Evolutionary conservation across 2,329 filamentous ascomycete species (phyloP).

Genomic region (Xylariaceae sp.): DNA sequence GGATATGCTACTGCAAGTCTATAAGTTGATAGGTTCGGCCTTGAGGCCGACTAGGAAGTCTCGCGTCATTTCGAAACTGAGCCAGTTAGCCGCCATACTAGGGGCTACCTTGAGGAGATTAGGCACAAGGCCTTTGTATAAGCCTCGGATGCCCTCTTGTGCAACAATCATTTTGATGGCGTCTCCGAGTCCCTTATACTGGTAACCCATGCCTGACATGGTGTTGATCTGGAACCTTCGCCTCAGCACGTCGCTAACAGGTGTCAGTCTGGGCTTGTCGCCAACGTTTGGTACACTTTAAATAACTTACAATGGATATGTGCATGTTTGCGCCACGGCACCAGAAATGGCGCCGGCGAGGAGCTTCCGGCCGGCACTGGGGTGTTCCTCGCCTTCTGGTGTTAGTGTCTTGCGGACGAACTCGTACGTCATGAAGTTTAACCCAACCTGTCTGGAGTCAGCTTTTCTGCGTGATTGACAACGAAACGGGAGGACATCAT

Average conservation of each 20-base stretch:
- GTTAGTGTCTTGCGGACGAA: constrained; percentile 81
- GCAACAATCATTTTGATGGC: constrained; percentile 77
- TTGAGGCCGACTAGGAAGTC: constrained; percentile 74
- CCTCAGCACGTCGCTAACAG: constrained; percentile 76
- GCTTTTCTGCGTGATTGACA: not conserved
- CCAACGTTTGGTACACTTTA: not conserved
- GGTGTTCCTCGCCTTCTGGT: constrained; percentile 81
- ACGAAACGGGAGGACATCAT: constrained; percentile 22
- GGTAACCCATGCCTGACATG: constrained; percentile 97
- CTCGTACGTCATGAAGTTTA: constrained; percentile 99
- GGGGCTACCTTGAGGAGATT: constrained; percentile 96
- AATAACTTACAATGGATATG: constrained; percentile 84
- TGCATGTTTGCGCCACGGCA: constrained; percentile 93
- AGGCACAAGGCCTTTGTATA: constrained; percentile 95
- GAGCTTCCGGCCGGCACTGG: constrained; percentile 75
- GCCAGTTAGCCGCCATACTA: constrained; percentile 98
- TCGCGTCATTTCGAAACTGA: constrained; percentile 91
- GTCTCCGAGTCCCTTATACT: constrained; percentile 84
- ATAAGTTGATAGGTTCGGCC: constrained; percentile 36
- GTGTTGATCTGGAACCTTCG: constrained; percentile 98
- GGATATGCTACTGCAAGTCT: constrained; percentile 4
- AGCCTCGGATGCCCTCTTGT: constrained; percentile 77
- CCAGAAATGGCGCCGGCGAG: constrained; percentile 91
- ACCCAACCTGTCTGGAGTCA: constrained; percentile 63
- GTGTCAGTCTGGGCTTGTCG: not conserved